Evolutionary conservation across 2,329 filamentous ascomycete genomes (phyloP).

Genomic region (Hypoxylon sp.): DNA sequence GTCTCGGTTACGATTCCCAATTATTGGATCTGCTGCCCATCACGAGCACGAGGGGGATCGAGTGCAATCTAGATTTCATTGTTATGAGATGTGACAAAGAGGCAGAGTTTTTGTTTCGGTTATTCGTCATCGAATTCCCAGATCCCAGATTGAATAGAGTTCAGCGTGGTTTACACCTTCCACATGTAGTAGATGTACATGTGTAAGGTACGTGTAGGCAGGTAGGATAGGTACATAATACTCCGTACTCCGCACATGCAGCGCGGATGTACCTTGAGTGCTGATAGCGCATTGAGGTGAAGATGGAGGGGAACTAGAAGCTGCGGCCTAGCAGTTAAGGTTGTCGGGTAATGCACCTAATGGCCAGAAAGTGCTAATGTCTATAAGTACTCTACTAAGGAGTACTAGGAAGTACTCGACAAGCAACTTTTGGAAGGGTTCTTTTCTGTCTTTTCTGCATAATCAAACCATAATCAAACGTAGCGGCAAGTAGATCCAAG

Average conservation of each 20-base stretch:
- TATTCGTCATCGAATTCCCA: not conserved
- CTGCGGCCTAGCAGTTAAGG: conserved; percentile 26
- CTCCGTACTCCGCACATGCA: conserved; percentile 43
- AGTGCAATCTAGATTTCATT: conserved; percentile 4
- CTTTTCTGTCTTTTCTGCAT: not conserved
- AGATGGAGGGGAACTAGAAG: conserved; percentile 9
- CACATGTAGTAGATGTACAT: not conserved
- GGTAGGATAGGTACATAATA: conserved; percentile 34
- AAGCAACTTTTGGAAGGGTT: not conserved
- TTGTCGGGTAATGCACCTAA: conserved; percentile 51
- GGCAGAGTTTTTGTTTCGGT: not conserved
- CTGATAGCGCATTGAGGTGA: not conserved
- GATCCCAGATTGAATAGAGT: not conserved
- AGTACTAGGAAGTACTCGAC: conserved; percentile 7
- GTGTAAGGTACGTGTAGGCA: not conserved
- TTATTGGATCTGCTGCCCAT: conserved; percentile 29
- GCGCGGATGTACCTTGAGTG: not conserved
- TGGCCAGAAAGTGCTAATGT: conserved; percentile 27
- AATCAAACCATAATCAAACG: not conserved
- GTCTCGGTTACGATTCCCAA: conserved; percentile 36
- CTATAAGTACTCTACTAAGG: conserved; percentile 10
- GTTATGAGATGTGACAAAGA: conserved; percentile 5
- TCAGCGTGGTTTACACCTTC: conserved; percentile 10
- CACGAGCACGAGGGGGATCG: not conserved
- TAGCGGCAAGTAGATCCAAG: conserved; percentile 9